Percentiles rank a stretch among this genome's conserved stretches.
Conservation (phyloP, 1,139 yeast genomes). For the Taphrina confusa region DNA sequence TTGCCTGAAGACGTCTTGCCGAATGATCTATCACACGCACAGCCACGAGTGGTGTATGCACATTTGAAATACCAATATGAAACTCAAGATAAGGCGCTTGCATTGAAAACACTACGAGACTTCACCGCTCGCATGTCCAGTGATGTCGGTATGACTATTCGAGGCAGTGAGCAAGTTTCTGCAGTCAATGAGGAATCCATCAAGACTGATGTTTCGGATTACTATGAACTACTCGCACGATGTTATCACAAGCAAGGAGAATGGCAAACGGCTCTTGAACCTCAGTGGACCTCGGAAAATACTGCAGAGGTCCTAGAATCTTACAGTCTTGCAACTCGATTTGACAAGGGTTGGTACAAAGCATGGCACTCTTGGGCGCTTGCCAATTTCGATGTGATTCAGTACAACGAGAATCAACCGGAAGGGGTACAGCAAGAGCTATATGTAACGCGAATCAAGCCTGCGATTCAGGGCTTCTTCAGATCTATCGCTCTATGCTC, state of each 20-base stretch:
- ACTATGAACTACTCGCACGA: constrained; percentile 84
- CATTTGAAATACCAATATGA: constrained; percentile 98
- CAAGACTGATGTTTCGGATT: constrained; percentile 56
- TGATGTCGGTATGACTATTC: constrained; percentile 72
- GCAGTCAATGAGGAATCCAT: constrained; percentile 23
- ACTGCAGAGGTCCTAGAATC: constrained; percentile 80
- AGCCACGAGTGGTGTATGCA: constrained; percentile 92
- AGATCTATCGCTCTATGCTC: constrained; percentile 87
- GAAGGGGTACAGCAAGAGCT: constrained; percentile 43
- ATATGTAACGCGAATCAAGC: constrained; percentile 40
- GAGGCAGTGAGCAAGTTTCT: constrained; percentile 24
- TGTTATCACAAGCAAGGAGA: constrained; percentile 97
- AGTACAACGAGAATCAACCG: constrained; percentile 52
- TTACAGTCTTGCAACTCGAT: constrained; percentile 88
- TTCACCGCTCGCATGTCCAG: constrained; percentile 89
- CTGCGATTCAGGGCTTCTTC: constrained; percentile 66
- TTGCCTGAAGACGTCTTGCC: constrained; percentile 51
- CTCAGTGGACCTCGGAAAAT: constrained; percentile 69
- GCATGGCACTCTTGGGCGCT: constrained; percentile 99
- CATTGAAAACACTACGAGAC: constrained; percentile 78
- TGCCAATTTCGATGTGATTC: constrained; percentile 92
- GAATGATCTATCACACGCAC: constrained; percentile 18
- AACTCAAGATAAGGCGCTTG: constrained; percentile 83
- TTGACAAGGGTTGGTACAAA: constrained; percentile 90
- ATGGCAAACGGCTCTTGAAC: constrained; percentile 86